phyloP scores from a whole-genome alignment of 164 flowering plant genomes.

The Dillenia suffruticosa region DNA sequence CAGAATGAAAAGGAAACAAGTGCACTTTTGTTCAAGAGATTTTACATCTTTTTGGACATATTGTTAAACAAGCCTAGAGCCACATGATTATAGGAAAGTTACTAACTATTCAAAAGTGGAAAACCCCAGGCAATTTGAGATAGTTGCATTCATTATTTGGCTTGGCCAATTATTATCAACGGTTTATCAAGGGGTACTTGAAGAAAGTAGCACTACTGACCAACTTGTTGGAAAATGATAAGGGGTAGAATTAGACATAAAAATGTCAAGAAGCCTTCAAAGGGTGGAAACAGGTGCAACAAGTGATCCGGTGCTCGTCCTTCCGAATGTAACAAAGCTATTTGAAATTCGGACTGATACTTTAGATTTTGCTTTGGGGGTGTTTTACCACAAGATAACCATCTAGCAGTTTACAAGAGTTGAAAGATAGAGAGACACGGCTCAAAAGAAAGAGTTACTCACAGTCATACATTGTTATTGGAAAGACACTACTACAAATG shows the following conservation, averaged over 20 bases:
- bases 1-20: neutral
- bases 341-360: neutral
- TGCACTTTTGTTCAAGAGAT: neutral
- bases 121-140: neutral
- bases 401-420: neutral
- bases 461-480: neutral
- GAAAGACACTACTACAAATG: too few species aligned
- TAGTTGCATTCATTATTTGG: neutral
- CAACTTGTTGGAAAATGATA: neutral
- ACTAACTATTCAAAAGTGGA: neutral
- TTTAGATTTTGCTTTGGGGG: neutral
- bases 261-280: slow-evolving; percentile 3
- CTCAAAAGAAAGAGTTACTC: neutral
- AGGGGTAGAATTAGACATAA: neutral
- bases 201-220: neutral
- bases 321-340: neutral
- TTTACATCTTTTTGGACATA: neutral
- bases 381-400: neutral
- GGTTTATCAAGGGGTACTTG: neutral
- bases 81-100: neutral
- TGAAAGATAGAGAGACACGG: neutral
- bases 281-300: neutral
- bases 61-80: neutral
- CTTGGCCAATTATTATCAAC: neutral
- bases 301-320: neutral